Conservation (phyloP, 2,329 filamentous ascomycete genomes). For the Plenodomus tracheiphilus region DNA sequence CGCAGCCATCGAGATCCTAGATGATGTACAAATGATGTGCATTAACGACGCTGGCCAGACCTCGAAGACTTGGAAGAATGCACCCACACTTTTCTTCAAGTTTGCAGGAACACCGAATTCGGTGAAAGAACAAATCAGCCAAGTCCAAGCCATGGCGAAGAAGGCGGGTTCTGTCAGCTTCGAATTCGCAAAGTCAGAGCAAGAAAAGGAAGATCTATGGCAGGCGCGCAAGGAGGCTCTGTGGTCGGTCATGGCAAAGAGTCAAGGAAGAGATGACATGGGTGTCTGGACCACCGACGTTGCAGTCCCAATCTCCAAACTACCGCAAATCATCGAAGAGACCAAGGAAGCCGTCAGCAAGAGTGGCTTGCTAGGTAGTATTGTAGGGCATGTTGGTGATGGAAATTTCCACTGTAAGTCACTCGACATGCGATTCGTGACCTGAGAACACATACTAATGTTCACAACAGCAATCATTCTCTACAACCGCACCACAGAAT, state of each 20-base stretch:
- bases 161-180: slow-evolving; percentile 66
- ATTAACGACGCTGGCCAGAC: slow-evolving; percentile 70
- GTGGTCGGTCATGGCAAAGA: slow-evolving; percentile 71
- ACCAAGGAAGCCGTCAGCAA: slow-evolving; percentile 68
- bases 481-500: slow-evolving; percentile 67
- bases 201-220: slow-evolving; percentile 73
- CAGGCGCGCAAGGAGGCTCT: slow-evolving; percentile 74
- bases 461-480: slow-evolving; percentile 58
- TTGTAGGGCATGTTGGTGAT: slow-evolving; percentile 75
- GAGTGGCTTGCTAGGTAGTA: slow-evolving; percentile 65
- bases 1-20: slow-evolving; percentile 89
- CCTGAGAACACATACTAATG: too few species aligned
- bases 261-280: slow-evolving; percentile 58
- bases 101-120: slow-evolving; percentile 68
- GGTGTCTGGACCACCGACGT: slow-evolving; percentile 82
- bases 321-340: slow-evolving; percentile 76
- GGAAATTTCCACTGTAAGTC: slow-evolving; percentile 70
- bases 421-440: slow-evolving; percentile 3
- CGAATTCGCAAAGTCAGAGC: slow-evolving; percentile 66
- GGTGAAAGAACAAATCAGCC: slow-evolving; percentile 77
- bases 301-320: slow-evolving; percentile 71
- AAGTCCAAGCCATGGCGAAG: slow-evolving; percentile 65
- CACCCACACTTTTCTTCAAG: slow-evolving; percentile 75
- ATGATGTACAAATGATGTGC: slow-evolving; percentile 84
- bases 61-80: slow-evolving; percentile 67